Evolutionary conservation across 345 rosid species (phyloP), one percentile per base, ranked within the genome.

Genomic region (Eucalyptus pumila): DNA sequence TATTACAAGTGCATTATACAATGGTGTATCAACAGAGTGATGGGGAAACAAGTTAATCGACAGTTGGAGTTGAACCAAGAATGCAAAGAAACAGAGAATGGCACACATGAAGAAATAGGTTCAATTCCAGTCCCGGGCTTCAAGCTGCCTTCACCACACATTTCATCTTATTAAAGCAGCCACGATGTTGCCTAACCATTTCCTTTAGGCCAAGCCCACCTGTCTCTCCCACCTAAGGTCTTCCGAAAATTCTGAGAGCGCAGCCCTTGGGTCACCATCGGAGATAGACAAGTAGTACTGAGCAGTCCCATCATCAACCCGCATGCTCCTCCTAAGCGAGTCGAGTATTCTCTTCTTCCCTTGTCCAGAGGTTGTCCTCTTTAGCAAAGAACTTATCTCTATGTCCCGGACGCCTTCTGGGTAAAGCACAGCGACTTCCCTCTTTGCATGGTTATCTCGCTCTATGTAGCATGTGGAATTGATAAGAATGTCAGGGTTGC

Each of bases 281-380:
- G 98, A 95, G 13, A 97, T 91, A 86, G 98, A 94, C 91, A 95
- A 90, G 88, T 97, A 97, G 92, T 97, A 97, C 72, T 90, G 94
- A 80, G 96, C 98, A 52, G 99, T 97, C 87, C 94, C 98, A 90
- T 95, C 99, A 88, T 97, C 98, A 13, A 95, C 98, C 54, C 92
- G 98, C 99, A 96, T 96, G 93, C 98, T 96, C 94, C 99, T 94
- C 92, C 91, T 96, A 62, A 97, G 86, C 16, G 98, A 97, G 48
- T 96, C 94, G 2, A 96, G 89, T 26, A 97, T 88, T 89, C 93
- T 94, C 91, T 92, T 93, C 92, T 92, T 96, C 86, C 97, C 96
- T 14, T 87, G 90, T 34, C 91, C 92, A 56, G 98, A 95, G 88
- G 93, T 89, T n/a, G 72, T 88, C 87, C 92, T 72, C 45, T 80